phyloP scores from a whole-genome alignment of 1,284 basidiomycete genomes.

The Dichomitus squalens region DNA sequence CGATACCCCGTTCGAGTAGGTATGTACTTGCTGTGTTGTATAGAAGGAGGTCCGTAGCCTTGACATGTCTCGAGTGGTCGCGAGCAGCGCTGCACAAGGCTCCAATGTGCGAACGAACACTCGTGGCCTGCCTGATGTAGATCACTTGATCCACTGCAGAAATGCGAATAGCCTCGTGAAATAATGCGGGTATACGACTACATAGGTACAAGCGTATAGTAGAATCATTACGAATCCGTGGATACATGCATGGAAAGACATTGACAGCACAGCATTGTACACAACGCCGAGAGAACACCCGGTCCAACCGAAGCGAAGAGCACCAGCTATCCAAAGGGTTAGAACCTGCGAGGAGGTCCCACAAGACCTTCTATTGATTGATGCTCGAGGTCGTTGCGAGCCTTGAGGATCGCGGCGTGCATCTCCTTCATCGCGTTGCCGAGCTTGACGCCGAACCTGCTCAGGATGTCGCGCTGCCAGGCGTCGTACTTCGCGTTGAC shows the following conservation, averaged over 20 bases:
- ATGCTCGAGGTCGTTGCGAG: constrained; percentile 92
- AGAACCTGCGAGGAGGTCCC: constrained; percentile 41
- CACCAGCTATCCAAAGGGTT: neutral
- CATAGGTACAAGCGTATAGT: constrained; percentile 24
- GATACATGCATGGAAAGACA: constrained; percentile 24
- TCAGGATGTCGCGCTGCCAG: constrained; percentile 95
- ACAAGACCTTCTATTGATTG: constrained; percentile 75
- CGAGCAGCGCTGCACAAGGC: neutral
- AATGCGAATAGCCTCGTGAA: constrained; percentile 1
- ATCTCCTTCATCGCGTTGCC: constrained; percentile 96
- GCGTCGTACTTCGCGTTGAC: constrained; percentile 99
- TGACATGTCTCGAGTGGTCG: neutral
- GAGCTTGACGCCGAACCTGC: constrained; percentile 90
- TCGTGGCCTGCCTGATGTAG: no score
- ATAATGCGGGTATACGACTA: constrained; percentile 26
- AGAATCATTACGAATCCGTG: constrained; percentile 21
- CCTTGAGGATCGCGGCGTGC: constrained; percentile 90
- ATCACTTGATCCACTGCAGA: no score
- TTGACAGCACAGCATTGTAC: constrained; percentile 22
- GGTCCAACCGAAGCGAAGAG: neutral
- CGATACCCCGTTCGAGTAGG: neutral
- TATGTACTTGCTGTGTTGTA: neutral
- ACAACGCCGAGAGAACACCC: neutral
- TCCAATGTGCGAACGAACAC: no score
- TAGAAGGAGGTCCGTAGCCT: neutral